Conservation (phyloP, 78 protist species). For the Emiliania huxleyi region DNA sequence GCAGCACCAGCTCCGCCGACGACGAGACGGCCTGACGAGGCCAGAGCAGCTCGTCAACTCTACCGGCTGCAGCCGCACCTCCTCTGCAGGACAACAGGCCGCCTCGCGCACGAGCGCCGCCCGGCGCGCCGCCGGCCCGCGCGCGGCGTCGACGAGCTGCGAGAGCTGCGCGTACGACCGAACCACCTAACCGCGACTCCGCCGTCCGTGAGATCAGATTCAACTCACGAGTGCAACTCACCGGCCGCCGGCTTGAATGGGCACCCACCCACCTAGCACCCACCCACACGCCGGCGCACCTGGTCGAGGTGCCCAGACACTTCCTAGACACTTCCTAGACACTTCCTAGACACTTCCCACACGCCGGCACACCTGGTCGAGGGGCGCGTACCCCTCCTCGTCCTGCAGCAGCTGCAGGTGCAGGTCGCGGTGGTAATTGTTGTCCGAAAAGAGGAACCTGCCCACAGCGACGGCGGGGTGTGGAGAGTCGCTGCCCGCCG, state of each 20-base stretch:
- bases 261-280: too few species aligned
- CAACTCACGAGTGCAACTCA: too few species aligned
- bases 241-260: too few species aligned
- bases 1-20: not conserved
- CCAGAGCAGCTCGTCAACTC: too few species aligned
- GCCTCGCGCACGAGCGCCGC: conserved; percentile 4
- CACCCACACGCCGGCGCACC: too few species aligned
- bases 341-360: too few species aligned
- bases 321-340: too few species aligned
- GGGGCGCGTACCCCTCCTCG: not conserved
- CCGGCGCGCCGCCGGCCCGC: not conserved
- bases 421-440: not conserved
- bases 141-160: not conserved
- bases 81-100: not conserved
- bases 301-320: too few species aligned
- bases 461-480: too few species aligned
- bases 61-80: too few species aligned
- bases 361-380: not conserved
- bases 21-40: not conserved
- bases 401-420: conserved; percentile 28
- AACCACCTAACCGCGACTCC: not conserved
- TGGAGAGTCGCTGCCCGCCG: not conserved
- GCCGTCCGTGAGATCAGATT: too few species aligned
- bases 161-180: not conserved
- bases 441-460: not conserved